Base-by-base conservation (phyloP, 1,139 yeast genomes). In the Suhomyces terraborum region DNA sequence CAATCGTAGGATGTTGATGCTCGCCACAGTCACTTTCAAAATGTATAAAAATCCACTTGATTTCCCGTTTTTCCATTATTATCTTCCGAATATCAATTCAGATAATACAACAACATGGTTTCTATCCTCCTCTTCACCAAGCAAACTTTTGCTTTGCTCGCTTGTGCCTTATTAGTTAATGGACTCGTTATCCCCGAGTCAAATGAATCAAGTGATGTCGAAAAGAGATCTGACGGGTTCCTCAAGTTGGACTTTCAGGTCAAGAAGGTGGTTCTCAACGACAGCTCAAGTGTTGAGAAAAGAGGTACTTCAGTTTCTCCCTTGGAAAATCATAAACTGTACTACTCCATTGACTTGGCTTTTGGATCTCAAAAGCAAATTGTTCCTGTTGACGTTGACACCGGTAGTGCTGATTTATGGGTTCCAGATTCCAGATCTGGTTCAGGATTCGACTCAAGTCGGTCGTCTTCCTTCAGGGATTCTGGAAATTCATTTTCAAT, bases 391-490 rank as follows among this genome's bases (percentile, higher is more conserved):
- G 49, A 42, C 26, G 38, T 57, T 22, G 59, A 55, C 39, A 55
- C 60, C 5, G 60, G 61, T 12, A 49, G 55, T 30, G 50, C 59
- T 16, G 61, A 58, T 36, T 48, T 56, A 41, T 58, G 62, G 62
- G 39, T 40, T 12, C 35, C 35, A 19, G 39, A 40, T 19, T 2
- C 14, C 25, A 31, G 23, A 4, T 9, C 17, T 3, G 37, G 38
- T 13, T 32, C 37, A 18, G 35, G 41, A 14, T 45, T 39, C 19
- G 32, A 42, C 12, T 36, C 46, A 8, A 13, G 22, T 7, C 8
- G 18, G 2, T 43, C 47, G 2, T 20, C 44, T 4, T 22, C 47
- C 6, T 42, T 20, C 38, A 10, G 25, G 4, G 27, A 36, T 27
- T 12, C 39, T 14, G 37, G 28, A 8, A 6, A 16, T 3, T 18